Base-by-base conservation (phyloP, 305 asterid species). In the Ilex paraguariensis region DNA sequence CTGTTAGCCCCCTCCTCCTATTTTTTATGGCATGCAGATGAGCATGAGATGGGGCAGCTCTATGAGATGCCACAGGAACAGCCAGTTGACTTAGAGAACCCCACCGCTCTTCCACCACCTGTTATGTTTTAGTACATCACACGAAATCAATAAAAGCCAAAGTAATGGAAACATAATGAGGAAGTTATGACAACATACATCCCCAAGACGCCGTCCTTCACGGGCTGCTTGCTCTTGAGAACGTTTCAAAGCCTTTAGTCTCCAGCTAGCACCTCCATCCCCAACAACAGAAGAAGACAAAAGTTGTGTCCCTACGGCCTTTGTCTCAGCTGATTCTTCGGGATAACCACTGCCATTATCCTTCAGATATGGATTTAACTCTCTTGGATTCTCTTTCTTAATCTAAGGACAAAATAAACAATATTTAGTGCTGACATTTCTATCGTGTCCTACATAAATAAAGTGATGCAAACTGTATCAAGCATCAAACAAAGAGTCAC, bases 181-280 rank as follows among this genome's bases (percentile, higher is more conserved):
- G 56, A n/a, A 44, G 54, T 57, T 31, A 62, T 46, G 56, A 10
- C 57, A 46, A 21, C 72, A 67, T 66, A 87, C 98, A 84, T 90
- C 92, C 16, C 87, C 77, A 66, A 93, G 82, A 31, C 79, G 68
- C 59, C 84, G 81, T 50, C 97, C 97, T 70, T 90, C 98, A 42
- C 97, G 95, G 63, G 87, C 83, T 70, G 97, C 95, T 81, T 93
- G 98, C 77, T 92, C 97, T 74, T 87, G 78, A 59, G 98, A 81
- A 69, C 96, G 83, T 79, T 84, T 90, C 78, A 92, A 76, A 63
- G 97, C 94, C 82, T 90, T 93, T 54, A 85, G 90, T 84, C 98
- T 81, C 98, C 97, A 93, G 79, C 96, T 93, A 61, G 98, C 98
- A 66, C 98, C 98, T 60, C 98, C 98, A 86, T 93, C 98, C 28